These are phyloP conservation scores for Fusarium sterilihyphosum DNA, from an alignment of 2,329 filamentous ascomycete species.

Conservation along the genomic window DNA sequence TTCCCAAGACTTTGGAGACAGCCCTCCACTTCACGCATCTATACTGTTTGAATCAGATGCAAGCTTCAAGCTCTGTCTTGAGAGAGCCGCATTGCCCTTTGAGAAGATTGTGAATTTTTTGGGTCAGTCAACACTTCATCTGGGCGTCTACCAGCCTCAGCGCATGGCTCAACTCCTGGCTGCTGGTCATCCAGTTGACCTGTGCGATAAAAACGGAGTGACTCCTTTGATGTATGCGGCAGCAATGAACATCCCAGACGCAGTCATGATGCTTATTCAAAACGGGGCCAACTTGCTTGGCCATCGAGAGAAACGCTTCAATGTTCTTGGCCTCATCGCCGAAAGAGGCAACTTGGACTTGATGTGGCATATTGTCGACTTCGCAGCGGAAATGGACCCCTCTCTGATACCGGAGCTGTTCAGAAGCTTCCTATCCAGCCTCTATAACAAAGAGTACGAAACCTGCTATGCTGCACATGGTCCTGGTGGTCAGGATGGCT, in stretches of 20 bases:
- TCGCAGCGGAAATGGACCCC: neutral
- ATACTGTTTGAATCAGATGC: neutral
- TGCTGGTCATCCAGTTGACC: neutral
- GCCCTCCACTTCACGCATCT: neutral
- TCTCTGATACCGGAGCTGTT: no score
- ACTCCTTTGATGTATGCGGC: neutral
- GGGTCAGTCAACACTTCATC: slow-evolving; percentile 2
- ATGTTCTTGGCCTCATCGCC: rapidly evolving
- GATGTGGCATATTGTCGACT: neutral
- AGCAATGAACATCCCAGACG: neutral
- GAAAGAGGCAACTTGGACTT: rapidly evolving
- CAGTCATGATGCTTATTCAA: neutral
- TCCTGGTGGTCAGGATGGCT: neutral
- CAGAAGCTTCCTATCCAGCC: no score
- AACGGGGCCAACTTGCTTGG: neutral
- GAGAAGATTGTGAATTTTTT: neutral
- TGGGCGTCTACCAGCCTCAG: neutral
- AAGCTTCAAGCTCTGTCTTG: neutral
- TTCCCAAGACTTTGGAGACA: neutral
- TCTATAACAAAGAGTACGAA: no score
- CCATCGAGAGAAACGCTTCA: no score
- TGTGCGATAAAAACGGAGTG: rapidly evolving
- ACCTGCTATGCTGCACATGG: neutral
- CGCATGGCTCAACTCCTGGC: neutral
- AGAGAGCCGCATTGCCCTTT: rapidly evolving